Base-by-base conservation (phyloP, 257 asterid species). In the Striga asiatica region DNA sequence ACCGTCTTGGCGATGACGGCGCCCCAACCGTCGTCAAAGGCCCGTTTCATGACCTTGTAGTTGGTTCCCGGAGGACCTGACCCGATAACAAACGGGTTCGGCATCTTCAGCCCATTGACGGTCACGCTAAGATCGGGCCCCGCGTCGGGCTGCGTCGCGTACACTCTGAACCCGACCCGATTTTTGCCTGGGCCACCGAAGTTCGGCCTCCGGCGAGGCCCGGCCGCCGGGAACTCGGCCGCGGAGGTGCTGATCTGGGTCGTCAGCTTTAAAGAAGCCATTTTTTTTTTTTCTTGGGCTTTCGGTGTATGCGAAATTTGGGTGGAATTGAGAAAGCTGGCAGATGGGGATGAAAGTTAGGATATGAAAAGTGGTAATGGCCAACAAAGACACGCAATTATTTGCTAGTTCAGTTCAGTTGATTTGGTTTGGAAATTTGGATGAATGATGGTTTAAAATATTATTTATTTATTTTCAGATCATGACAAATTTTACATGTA, bases 21-120 rank as follows among this genome's bases (percentile, higher is more conserved):
- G 29, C 98, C 98, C 96, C 98, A 91, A 0, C 96, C 96, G 73
- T 91, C 98, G 67, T 91, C 94, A 52, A 91, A 91, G 10, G 96
- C 98, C 58, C 85, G 81, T 65, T 80, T 91, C 98, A 91, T 91
- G 63, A 91, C 98, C 0, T 93, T 76, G 68, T 80, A 79, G 64
- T 91, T 91, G 57, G 98, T 91, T 0, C 98, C 98, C 0, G 98
- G 98, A 32, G 98, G 98, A 14, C 98, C 98, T 64, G 98, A 91
- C 35, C 96, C 98, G 66, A 91, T 91, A 0, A 87, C 98, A 60
- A 87, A 91, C 0, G 96, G 98, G 64, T 91, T 91, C 2, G 96
- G 92, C 98, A 91, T 84, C 57, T 81, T 84, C 76, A 91, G 56
- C 31, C 96, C 98, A 59, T 91, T 91, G 1, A 84, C 98, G 5